These are phyloP conservation scores for Stellera chamaejasme DNA, from an alignment of 345 rosid genomes.

Conservation along the genomic window DNA sequence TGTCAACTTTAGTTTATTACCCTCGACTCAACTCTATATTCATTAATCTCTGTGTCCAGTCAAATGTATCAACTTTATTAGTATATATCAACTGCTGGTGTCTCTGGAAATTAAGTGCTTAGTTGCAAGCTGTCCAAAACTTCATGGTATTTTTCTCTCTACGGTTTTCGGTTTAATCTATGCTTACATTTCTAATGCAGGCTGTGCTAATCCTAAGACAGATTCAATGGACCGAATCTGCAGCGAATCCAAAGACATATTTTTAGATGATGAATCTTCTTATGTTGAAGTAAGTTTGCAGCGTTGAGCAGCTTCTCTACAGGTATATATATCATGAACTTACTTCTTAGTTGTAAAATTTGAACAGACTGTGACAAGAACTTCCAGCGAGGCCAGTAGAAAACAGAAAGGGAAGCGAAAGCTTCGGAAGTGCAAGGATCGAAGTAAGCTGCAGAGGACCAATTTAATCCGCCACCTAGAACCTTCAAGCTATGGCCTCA, in stretches of 20 bases:
- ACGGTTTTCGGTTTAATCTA: neutral
- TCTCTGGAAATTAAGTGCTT: too few relatives aligned
- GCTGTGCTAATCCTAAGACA: constrained; percentile 40
- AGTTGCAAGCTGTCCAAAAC: too few relatives aligned
- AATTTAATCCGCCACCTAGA: constrained; percentile 18
- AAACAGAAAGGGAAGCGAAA: constrained; percentile 21
- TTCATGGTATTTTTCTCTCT: neutral
- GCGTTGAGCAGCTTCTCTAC: constrained; percentile 1
- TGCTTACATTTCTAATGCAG: constrained; percentile 19
- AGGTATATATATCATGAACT: constrained; percentile 1
- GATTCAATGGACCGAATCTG: constrained; percentile 27
- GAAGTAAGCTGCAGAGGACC: constrained; percentile 16
- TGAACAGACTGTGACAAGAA: constrained; percentile 5
- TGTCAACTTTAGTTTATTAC: too few relatives aligned
- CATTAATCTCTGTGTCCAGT: too few relatives aligned
- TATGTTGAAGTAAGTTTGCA: constrained; percentile 11
- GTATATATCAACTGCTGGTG: neutral
- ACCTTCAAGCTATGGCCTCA: constrained; percentile 17
- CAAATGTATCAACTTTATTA: too few relatives aligned
- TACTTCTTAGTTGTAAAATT: constrained; percentile 13
- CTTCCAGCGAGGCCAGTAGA: constrained; percentile 7
- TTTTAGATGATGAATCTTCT: constrained; percentile 24
- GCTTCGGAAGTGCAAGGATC: constrained; percentile 10
- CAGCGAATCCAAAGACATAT: constrained; percentile 20
- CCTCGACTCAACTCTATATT: too few relatives aligned